These are phyloP conservation scores for Akebia trifoliata DNA, from an alignment of 164 flowering plant species.

Conservation along the genomic window DNA sequence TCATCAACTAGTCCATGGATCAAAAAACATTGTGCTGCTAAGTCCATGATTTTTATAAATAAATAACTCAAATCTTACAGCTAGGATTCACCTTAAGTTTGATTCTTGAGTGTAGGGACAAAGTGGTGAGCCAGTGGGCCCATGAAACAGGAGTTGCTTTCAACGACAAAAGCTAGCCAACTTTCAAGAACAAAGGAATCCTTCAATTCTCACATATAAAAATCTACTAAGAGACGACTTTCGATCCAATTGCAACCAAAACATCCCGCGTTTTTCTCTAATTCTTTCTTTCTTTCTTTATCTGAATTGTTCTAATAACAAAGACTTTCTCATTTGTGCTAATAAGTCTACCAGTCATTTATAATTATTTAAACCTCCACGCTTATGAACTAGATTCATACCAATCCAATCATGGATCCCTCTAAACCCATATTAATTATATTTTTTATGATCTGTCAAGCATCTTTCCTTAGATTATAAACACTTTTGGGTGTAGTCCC, in stretches of 20 bases:
- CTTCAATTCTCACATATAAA: conserved; percentile 5
- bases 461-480: conserved; percentile 40
- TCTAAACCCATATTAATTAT: conserved; percentile 21
- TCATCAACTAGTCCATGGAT: no score
- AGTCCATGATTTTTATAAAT: no score
- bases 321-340: conserved; percentile 14
- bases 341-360: conserved; percentile 5
- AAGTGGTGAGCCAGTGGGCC: no score
- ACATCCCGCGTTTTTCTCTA: conserved; percentile 31
- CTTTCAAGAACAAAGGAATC: conserved; percentile 35
- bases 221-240: conserved; percentile 23
- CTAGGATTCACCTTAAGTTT: no score
- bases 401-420: conserved; percentile 38
- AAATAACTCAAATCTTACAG: no score
- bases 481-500: conserved; percentile 17
- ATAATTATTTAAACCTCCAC: not conserved
- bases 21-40: no score
- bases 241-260: conserved; percentile 18
- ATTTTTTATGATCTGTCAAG: conserved; percentile 48
- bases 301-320: no score
- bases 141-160: conserved; percentile 20
- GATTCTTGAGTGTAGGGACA: no score
- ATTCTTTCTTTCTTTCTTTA: conserved; percentile 12
- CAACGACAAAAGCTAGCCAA: conserved; percentile 57
- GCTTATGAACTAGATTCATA: conserved; percentile 15